Evolutionary conservation across 1,284 basidiomycete genomes (phyloP), one percentile per base, ranked within the genome.

Genomic region (Coriolopsis trogii): DNA sequence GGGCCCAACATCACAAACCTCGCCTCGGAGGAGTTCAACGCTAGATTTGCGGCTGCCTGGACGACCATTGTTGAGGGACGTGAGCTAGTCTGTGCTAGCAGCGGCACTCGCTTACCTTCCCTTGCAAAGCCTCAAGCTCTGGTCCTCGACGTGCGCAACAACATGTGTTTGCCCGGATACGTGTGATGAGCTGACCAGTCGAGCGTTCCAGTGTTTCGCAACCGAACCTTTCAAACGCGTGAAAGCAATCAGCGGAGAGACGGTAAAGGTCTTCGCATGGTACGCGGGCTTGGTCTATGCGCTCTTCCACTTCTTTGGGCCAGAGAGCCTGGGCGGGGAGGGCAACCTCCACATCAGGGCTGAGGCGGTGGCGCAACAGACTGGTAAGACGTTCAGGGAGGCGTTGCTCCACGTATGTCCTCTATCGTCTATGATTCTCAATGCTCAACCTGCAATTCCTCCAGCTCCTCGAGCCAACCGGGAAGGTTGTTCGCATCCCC

Each of bases 191-290:
- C 28, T 25, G 12, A 13, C 9, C 18, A 39, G 13, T 9, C 13
- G 38, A 13, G 20, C n/a, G 0, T 3, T n/a, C 15, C 36, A 63
- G 62, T 54, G 55, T 39, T 55, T 60, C 34, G 46, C 38, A 9
- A n/a, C 53, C 18, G 40, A 55, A 6, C 37, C 42, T n/a, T 38
- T 54, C 41, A 36, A 48, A 6, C 29, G 33, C 8, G 7, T 51
- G 24, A 34, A 41, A 28, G 36, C 36, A 3, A 5, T 51, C 16
- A 36, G 49, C 37, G 46, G 37, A 12, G 12, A 51, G 12, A 31
- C n/a, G 4, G 47, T 61, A 7, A 62, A 61, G 30, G 23, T 62
- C 6, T 59, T 49, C 33, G 40, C 39, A 1, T 65, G 58, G 59
- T 34, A 30, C 10, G 33, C 60, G 0, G 55, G 55, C 5, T 30